These are phyloP conservation scores for Escovopsis sp. DNA, from an alignment of 2,329 filamentous ascomycete species.

Conservation along the genomic window DNA sequence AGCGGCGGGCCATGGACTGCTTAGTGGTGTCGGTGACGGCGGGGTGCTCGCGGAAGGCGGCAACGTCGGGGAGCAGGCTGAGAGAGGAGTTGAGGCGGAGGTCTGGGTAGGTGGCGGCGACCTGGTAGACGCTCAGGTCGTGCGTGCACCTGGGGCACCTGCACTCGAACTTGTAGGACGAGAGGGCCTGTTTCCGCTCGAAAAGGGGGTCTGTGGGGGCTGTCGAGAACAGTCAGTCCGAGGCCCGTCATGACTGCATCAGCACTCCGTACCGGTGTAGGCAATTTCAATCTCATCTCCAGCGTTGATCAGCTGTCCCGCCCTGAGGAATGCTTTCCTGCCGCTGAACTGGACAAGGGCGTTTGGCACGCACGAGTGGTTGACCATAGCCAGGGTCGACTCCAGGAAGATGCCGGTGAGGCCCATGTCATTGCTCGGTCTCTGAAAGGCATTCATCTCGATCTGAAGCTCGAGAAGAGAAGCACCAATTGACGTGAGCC, in stretches of 20 bases:
- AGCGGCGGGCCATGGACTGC: conserved; percentile 7
- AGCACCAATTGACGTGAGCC: too few species aligned
- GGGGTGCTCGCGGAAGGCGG: conserved; percentile 14
- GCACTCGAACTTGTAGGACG: conserved; percentile 39
- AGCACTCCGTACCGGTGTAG: conserved; percentile 38
- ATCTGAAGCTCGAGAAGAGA: conserved; percentile 24
- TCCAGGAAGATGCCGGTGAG: conserved; percentile 42
- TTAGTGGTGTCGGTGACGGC: conserved; percentile 10
- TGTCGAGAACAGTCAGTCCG: conserved; percentile 10
- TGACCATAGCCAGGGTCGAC: conserved; percentile 40
- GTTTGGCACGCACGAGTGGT: conserved; percentile 49
- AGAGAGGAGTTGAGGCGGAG: conserved; percentile 26
- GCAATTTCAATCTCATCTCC: conserved; percentile 47
- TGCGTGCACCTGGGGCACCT: conserved; percentile 32
- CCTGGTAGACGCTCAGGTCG: conserved; percentile 40
- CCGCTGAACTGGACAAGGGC: conserved; percentile 41
- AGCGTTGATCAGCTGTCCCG: conserved; percentile 31
- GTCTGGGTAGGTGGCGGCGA: conserved; percentile 23
- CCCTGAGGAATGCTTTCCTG: conserved; percentile 34
- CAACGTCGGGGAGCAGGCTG: conserved; percentile 29
- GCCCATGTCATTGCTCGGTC: conserved; percentile 36
- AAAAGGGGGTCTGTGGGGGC: conserved; percentile 32
- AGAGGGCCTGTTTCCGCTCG: conserved; percentile 27
- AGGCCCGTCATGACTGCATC: not conserved
- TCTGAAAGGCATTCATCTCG: conserved; percentile 47